These are phyloP conservation scores for Solanum neorickii DNA, from an alignment of 257 asterid species.

Conservation along the genomic window DNA sequence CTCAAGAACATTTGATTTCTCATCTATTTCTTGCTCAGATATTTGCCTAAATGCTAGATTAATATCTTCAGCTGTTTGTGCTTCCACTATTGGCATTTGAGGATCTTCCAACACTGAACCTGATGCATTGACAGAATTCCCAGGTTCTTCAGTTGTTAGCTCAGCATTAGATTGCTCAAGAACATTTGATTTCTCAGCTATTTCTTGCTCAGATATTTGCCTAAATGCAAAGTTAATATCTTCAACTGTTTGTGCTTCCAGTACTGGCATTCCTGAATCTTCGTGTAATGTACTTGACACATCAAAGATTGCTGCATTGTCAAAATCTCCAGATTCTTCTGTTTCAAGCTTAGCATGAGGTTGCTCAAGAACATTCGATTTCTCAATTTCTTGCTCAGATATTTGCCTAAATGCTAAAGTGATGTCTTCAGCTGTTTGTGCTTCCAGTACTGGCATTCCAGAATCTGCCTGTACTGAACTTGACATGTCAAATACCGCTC, in stretches of 20 bases:
- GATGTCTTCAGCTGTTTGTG: constrained; percentile 12
- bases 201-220: neutral
- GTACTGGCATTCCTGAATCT: constrained; percentile 7
- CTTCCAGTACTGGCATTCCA: constrained; percentile 21
- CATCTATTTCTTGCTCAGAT: neutral
- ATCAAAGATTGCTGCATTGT: neutral
- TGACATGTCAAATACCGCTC: neutral
- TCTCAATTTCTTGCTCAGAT: neutral
- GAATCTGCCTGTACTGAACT: neutral
- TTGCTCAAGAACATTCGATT: neutral
- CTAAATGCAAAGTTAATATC: neutral
- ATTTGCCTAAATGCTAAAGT: neutral
- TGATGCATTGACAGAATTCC: neutral
- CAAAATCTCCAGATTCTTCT: neutral
- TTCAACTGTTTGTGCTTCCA: constrained; percentile 18
- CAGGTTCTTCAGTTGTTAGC: neutral
- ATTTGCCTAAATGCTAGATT: constrained; percentile 13
- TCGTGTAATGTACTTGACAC: neutral
- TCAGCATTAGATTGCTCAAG: neutral
- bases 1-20: constrained; percentile 5
- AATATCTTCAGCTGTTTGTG: constrained; percentile 12
- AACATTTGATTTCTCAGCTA: neutral
- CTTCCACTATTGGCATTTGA: constrained; percentile 20
- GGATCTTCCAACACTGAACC: neutral
- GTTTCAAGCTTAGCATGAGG: neutral